These are phyloP conservation scores for Zizania palustris DNA, from an alignment of 202 grass and related monocot species.

Conservation along the genomic window DNA sequence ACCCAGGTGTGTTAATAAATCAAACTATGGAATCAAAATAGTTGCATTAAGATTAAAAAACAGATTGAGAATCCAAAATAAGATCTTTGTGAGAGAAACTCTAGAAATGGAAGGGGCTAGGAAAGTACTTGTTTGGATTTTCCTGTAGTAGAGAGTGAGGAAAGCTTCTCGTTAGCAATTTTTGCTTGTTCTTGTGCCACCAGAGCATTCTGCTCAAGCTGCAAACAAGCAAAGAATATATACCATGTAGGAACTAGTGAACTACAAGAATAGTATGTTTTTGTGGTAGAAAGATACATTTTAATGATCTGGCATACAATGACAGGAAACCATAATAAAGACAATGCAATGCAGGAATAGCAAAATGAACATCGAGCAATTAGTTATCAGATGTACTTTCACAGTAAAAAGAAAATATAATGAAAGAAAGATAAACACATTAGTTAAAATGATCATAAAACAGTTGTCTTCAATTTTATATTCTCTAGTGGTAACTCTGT, in stretches of 20 bases:
- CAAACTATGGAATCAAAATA: slow-evolving; percentile 27
- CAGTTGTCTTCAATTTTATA: slow-evolving; percentile 2
- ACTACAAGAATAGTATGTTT: not conserved
- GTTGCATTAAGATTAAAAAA: slow-evolving; percentile 23
- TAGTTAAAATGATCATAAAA: too few species aligned
- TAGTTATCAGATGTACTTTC: slow-evolving; percentile 13
- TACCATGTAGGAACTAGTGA: slow-evolving; percentile 7
- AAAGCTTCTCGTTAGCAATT: slow-evolving; percentile 56
- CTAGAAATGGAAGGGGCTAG: slow-evolving; percentile 27
- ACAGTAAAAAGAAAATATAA: slow-evolving; percentile 1
- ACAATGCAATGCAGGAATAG: slow-evolving; percentile 27
- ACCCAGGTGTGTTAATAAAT: slow-evolving; percentile 40
- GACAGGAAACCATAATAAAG: slow-evolving; percentile 22
- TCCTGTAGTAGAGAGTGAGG: slow-evolving; percentile 35
- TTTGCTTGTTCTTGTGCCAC: slow-evolving; percentile 64
- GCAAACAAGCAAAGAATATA: slow-evolving; percentile 41
- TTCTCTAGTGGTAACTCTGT: not conserved
- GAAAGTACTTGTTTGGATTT: slow-evolving; percentile 52
- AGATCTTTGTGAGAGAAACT: slow-evolving; percentile 3
- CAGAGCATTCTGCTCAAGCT: slow-evolving; percentile 68
- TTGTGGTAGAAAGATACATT: slow-evolving; percentile 8
- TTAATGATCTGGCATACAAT: not conserved
- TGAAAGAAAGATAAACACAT: too few species aligned
- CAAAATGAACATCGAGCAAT: slow-evolving; percentile 22
- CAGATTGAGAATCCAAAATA: slow-evolving; percentile 21